Evolutionary conservation across 192 early-diverging fungal species (phyloP), one percentile per base, ranked within the genome.

Genomic region (Entomortierella parvispora): DNA sequence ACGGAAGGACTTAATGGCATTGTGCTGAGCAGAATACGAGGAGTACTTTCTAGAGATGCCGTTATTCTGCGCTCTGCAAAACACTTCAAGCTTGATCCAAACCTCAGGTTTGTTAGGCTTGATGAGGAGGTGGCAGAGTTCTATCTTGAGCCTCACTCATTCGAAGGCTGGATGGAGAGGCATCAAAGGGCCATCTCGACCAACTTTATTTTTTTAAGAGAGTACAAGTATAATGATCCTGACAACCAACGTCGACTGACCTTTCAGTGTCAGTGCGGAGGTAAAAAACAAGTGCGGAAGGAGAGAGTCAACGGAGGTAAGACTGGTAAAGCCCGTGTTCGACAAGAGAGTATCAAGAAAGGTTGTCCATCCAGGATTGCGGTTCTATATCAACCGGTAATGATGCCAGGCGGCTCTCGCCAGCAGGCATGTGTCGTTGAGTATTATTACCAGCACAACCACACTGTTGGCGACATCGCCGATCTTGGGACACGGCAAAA

Each of bases 391-490:
- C n/a, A n/a, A n/a, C n/a, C n/a, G n/a, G n/a, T n/a, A n/a, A n/a
- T n/a, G n/a, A n/a, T n/a, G n/a, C n/a, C n/a, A n/a, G n/a, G n/a
- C n/a, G n/a, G n/a, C n/a, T n/a, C n/a, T n/a, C n/a, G n/a, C n/a
- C n/a, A n/a, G n/a, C n/a, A n/a, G n/a, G n/a, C n/a, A n/a, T n/a
- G n/a, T n/a, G n/a, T n/a, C n/a, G n/a, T n/a, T n/a, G n/a, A n/a
- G n/a, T n/a, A n/a, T n/a, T n/a, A n/a, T n/a, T n/a, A n/a, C n/a
- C 42, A 58, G 2, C 69, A 71, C 61, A 63, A 71, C 31, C 69
- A 71, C 43, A 12, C 29, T 14, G 1, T 71, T 3, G 68, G 60
- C 2, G 33, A 28, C 50, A 11, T 48, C 8, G 50, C 54, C 10
- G 54, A 63, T 28, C 40, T 50, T n/a, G 69, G 43, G 7, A 43